These are phyloP conservation scores for Cyberlindnera subsufficiens DNA, from an alignment of 805 yeast genomes.

Conservation along the genomic window DNA sequence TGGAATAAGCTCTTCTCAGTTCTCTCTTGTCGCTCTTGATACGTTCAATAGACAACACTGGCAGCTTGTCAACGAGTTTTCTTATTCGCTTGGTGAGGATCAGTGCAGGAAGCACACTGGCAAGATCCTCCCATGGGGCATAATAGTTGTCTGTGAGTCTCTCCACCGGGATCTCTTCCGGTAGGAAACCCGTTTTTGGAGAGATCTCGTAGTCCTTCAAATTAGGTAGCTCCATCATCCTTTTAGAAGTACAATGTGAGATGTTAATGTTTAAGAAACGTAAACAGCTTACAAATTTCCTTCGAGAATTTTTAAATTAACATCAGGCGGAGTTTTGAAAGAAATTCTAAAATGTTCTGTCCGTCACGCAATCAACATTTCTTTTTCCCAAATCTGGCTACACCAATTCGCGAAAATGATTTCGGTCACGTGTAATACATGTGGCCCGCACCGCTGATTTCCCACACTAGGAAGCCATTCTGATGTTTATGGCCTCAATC, in stretches of 20 bases:
- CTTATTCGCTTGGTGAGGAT: conserved; percentile 62
- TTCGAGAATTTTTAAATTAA: too few relatives aligned
- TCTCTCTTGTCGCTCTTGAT: conserved; percentile 35
- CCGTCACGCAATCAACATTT: too few relatives aligned
- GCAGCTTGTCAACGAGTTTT: conserved; percentile 55
- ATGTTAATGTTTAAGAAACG: too few relatives aligned
- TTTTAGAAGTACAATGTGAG: not conserved
- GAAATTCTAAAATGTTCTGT: not conserved
- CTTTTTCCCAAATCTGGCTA: too few relatives aligned
- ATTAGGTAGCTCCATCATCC: conserved; percentile 34
- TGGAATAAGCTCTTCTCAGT: conserved; percentile 73
- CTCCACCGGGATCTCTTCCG: conserved; percentile 57
- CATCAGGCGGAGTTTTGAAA: not conserved
- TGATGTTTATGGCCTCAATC: too few relatives aligned
- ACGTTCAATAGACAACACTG: conserved; percentile 46
- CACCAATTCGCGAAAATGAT: too few relatives aligned
- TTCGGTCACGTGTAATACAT: too few relatives aligned
- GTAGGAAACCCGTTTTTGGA: conserved; percentile 71
- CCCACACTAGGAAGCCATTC: too few relatives aligned
- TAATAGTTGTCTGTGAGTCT: conserved; percentile 57
- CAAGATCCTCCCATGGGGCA: conserved; percentile 74
- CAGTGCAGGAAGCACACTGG: conserved; percentile 62
- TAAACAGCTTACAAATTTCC: too few relatives aligned
- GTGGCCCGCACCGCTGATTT: too few relatives aligned
- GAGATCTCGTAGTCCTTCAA: conserved; percentile 68